phyloP scores from a whole-genome alignment of 495 filamentous ascomycete species.

The Lentithecium fluviatile region DNA sequence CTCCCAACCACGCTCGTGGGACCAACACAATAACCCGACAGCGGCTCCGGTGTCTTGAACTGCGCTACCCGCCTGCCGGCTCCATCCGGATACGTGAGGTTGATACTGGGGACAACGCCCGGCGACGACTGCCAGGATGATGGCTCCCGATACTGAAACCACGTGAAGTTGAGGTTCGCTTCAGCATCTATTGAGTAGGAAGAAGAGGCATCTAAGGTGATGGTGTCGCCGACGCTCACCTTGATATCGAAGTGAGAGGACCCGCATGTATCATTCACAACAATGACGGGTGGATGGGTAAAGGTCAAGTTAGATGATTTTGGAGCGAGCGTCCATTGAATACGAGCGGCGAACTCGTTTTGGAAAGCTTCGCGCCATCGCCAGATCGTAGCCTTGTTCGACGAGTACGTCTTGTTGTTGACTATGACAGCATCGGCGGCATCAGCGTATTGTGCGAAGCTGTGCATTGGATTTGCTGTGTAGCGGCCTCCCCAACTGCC shows the following conservation, averaged over 20 bases:
- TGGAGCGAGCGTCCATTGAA: slow-evolving; percentile 17
- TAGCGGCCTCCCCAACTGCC: slow-evolving; percentile 9
- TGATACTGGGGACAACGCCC: slow-evolving; percentile 2
- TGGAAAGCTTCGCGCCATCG: slow-evolving; percentile 13
- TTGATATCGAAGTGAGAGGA: neutral
- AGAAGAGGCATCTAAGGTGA: slow-evolving; percentile 1
- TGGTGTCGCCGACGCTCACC: slow-evolving; percentile 7
- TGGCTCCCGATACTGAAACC: slow-evolving; percentile 15
- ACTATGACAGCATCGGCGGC: neutral
- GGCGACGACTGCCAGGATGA: slow-evolving; percentile 4
- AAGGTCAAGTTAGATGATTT: slow-evolving; percentile 4
- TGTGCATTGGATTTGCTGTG: neutral
- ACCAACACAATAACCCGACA: neutral
- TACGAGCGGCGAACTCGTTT: slow-evolving; percentile 10
- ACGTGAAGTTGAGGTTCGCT: slow-evolving; percentile 9
- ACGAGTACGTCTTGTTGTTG: neutral
- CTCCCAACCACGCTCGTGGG: neutral
- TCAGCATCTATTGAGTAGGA: slow-evolving; percentile 10
- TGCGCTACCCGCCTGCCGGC: neutral
- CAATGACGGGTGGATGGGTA: slow-evolving; percentile 12
- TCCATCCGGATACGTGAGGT: neutral
- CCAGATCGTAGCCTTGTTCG: slow-evolving; percentile 18
- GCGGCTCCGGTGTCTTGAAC: slow-evolving; percentile 3
- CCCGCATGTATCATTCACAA: slow-evolving; percentile 4
- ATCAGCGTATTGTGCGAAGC: slow-evolving; percentile 6